Percentiles rank a stretch among this genome's conserved stretches.
These are phyloP conservation scores for Kodamaea anthophila DNA, from an alignment of 1,139 yeast genomes.

Conservation along the genomic window DNA sequence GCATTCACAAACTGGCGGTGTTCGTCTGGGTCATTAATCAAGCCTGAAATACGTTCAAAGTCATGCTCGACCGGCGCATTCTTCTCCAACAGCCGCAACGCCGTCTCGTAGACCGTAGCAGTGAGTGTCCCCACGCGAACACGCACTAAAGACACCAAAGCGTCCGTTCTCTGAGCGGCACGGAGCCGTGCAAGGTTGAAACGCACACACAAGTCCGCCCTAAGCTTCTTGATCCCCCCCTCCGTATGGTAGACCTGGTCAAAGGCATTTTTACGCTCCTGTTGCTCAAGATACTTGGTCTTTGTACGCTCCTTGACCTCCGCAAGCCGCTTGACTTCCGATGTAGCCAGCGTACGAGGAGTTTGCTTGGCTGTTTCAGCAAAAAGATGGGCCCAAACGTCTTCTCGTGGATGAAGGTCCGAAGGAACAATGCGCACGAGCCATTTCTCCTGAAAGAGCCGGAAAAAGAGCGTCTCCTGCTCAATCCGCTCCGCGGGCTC, in stretches of 20 bases:
- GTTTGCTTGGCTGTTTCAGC: constrained; percentile 44
- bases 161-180: constrained; percentile 58
- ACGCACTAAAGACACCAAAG: constrained; percentile 56
- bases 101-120: constrained; percentile 56
- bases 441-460: constrained; percentile 54
- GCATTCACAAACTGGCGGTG: constrained; percentile 20
- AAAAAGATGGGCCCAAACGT: constrained; percentile 51
- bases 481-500: constrained; percentile 19
- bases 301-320: constrained; percentile 63
- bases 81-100: constrained; percentile 55
- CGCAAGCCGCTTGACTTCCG: constrained; percentile 57
- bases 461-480: constrained; percentile 33
- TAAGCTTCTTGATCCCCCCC: constrained; percentile 37
- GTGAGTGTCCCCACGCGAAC: constrained; percentile 68
- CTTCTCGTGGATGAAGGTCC: constrained; percentile 43
- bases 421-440: constrained; percentile 41
- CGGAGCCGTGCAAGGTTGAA: constrained; percentile 64
- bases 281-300: constrained; percentile 30
- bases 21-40: constrained; percentile 39
- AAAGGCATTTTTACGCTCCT: constrained; percentile 27
- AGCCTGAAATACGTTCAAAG: constrained; percentile 29
- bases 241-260: constrained; percentile 25
- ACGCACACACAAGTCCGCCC: constrained; percentile 47
- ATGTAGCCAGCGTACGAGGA: constrained; percentile 46
- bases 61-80: constrained; percentile 38